These are phyloP conservation scores for Cytospora mali DNA, from an alignment of 2,329 filamentous ascomycete genomes.

Conservation along the genomic window DNA sequence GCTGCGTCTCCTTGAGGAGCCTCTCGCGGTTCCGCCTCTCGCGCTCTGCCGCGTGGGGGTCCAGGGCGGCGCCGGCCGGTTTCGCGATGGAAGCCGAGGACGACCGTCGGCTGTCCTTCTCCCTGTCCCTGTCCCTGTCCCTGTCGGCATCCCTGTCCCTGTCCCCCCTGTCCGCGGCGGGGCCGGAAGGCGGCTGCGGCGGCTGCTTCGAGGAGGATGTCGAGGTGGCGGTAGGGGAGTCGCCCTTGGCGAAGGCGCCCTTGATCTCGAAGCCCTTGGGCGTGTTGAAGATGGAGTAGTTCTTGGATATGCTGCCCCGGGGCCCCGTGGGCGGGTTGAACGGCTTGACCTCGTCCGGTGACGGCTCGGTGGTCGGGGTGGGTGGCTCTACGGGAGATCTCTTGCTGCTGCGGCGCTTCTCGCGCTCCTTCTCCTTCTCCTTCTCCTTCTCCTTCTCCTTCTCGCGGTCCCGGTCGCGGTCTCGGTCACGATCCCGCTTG, in stretches of 20 bases:
- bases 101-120: conserved; percentile 39
- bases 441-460: conserved; percentile 29
- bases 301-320: conserved; percentile 34
- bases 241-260: conserved; percentile 31
- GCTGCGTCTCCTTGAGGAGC: conserved; percentile 68
- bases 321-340: conserved; percentile 48
- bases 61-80: conserved; percentile 36
- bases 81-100: conserved; percentile 33
- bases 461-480: conserved; percentile 41
- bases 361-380: conserved; percentile 36
- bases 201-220: conserved; percentile 29
- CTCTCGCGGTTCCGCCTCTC: conserved; percentile 68
- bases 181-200: conserved; percentile 31
- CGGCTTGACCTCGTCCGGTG: conserved; percentile 44
- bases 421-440: conserved; percentile 35
- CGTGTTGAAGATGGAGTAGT: conserved; percentile 27
- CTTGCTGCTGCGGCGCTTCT: conserved; percentile 42
- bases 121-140: conserved; percentile 6
- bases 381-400: conserved; percentile 35
- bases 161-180: conserved; percentile 20
- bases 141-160: neutral
- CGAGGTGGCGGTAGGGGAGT: conserved; percentile 10
- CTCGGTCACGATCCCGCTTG: conserved; percentile 39
- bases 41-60: conserved; percentile 71
- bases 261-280: conserved; percentile 43